These are phyloP conservation scores for Paraphoma chrysanthemicola DNA, from an alignment of 2,329 filamentous ascomycete species.

Conservation along the genomic window DNA sequence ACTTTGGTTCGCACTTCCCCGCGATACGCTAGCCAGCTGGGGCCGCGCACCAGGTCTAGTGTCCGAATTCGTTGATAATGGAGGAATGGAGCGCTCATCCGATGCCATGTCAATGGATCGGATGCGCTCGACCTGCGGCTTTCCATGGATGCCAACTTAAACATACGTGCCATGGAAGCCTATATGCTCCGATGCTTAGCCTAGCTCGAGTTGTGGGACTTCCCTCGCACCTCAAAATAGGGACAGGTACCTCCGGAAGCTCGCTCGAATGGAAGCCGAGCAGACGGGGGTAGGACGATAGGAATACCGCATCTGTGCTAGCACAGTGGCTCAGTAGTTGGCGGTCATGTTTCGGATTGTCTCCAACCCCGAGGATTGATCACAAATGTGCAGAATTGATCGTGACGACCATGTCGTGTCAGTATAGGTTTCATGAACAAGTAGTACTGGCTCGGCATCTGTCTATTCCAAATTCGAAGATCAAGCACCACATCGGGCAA, in stretches of 20 bases:
- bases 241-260: slow-evolving; percentile 5
- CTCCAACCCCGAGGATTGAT: slow-evolving; percentile 9
- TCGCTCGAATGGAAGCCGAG: slow-evolving; percentile 50
- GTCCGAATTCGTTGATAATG: slow-evolving; percentile 13
- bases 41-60: slow-evolving; percentile 15
- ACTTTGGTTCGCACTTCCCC: slow-evolving; percentile 20
- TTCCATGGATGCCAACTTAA: not conserved
- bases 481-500: slow-evolving; percentile 12
- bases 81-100: slow-evolving; percentile 40
- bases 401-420: not conserved
- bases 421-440: not conserved
- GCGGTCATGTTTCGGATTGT: slow-evolving; percentile 13
- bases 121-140: slow-evolving; percentile 14
- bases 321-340: slow-evolving; percentile 21
- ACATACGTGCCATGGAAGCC: not conserved
- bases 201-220: slow-evolving; percentile 8
- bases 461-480: slow-evolving; percentile 20
- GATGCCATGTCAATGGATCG: slow-evolving; percentile 23
- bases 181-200: slow-evolving; percentile 3
- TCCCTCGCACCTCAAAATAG: not conserved
- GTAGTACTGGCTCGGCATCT: slow-evolving; percentile 5
- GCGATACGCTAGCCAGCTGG: slow-evolving; percentile 18
- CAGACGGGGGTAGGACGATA: slow-evolving; percentile 12
- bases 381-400: slow-evolving; percentile 3
- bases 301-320: slow-evolving; percentile 30